Conservation (phyloP, 2,329 filamentous ascomycete genomes). For the Coleophoma crateriformis region DNA sequence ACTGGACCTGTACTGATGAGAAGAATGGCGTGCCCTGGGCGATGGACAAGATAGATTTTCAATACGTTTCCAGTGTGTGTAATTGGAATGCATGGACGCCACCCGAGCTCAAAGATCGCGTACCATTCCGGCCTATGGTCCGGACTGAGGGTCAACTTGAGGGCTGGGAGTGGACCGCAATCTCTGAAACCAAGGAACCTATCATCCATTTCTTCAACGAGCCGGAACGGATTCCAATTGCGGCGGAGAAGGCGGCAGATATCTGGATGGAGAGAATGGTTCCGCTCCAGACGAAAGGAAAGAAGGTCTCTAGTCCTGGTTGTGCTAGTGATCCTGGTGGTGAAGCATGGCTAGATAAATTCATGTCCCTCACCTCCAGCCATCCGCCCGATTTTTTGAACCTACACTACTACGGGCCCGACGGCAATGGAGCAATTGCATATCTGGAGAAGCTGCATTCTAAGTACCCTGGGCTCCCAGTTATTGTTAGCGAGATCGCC, state of each 20-base stretch:
- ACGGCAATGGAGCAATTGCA: slow-evolving; percentile 26
- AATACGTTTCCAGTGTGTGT: slow-evolving; percentile 28
- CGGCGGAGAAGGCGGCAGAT: slow-evolving; percentile 28
- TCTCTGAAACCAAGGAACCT: slow-evolving; percentile 21
- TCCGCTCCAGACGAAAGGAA: slow-evolving; percentile 25
- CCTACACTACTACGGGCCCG: slow-evolving; percentile 36
- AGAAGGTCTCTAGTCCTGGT: slow-evolving; percentile 33
- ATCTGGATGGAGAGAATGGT: slow-evolving; percentile 33
- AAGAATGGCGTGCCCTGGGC: slow-evolving; percentile 18
- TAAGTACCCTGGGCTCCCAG: slow-evolving; percentile 27
- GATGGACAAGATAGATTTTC: slow-evolving; percentile 30
- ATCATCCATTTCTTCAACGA: slow-evolving; percentile 41
- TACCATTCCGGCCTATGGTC: slow-evolving; percentile 36
- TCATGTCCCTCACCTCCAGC: slow-evolving; percentile 30
- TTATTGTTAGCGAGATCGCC: slow-evolving; percentile 38
- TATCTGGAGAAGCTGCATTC: slow-evolving; percentile 31
- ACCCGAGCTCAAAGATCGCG: slow-evolving; percentile 27
- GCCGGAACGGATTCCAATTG: slow-evolving; percentile 33
- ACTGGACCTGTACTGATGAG: slow-evolving; percentile 34
- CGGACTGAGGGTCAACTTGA: slow-evolving; percentile 30
- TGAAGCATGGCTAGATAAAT: slow-evolving; percentile 33
- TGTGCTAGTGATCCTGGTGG: slow-evolving; percentile 33
- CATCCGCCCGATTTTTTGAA: slow-evolving; percentile 35
- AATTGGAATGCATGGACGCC: slow-evolving; percentile 38
- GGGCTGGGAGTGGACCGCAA: slow-evolving; percentile 31